These are phyloP conservation scores for Pyropia haitanensis DNA, from an alignment of 23 red algal species.

Conservation along the genomic window DNA sequence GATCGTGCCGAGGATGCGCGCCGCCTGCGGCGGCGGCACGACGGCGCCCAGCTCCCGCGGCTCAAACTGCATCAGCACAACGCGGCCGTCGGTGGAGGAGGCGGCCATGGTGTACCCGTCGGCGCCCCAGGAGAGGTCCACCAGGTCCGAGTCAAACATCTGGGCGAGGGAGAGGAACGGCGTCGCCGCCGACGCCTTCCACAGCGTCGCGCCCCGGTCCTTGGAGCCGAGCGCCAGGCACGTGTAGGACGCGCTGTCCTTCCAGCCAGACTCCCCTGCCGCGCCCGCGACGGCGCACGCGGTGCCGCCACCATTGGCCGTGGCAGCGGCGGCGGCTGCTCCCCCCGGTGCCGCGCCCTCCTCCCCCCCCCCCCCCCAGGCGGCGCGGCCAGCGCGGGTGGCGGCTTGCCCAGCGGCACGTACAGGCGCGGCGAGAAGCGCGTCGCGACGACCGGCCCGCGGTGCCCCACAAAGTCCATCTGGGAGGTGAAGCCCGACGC, in stretches of 20 bases:
- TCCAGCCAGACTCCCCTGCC: too few species aligned
- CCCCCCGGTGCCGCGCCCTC: not conserved
- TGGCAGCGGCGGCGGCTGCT: not conserved
- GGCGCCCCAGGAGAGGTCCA: constrained; percentile 74
- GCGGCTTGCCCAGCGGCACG: not conserved
- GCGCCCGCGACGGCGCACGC: not conserved
- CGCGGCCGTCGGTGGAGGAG: constrained; percentile 71
- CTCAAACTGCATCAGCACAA: constrained; percentile 62
- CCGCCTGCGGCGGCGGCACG: constrained; percentile 37
- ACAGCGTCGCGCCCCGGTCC: constrained; percentile 69
- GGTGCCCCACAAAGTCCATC: constrained; percentile 80
- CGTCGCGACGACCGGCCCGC: constrained; percentile 53
- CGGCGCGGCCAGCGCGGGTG: not conserved
- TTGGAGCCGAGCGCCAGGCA: constrained; percentile 76
- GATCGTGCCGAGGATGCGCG: constrained; percentile 29
- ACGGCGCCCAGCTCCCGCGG: constrained; percentile 69
- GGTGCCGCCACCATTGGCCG: not conserved
- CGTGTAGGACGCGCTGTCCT: constrained; percentile 27
- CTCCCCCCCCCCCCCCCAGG: not conserved
- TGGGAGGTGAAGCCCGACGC: constrained; percentile 28
- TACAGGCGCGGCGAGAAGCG: constrained; percentile 82
- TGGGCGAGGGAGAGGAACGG: constrained; percentile 67
- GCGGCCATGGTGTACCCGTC: constrained; percentile 77
- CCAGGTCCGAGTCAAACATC: constrained; percentile 72
- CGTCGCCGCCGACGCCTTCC: constrained; percentile 28